Conservation (phyloP, 2,329 filamentous ascomycete genomes). For the Clonostachys rhizophaga region DNA sequence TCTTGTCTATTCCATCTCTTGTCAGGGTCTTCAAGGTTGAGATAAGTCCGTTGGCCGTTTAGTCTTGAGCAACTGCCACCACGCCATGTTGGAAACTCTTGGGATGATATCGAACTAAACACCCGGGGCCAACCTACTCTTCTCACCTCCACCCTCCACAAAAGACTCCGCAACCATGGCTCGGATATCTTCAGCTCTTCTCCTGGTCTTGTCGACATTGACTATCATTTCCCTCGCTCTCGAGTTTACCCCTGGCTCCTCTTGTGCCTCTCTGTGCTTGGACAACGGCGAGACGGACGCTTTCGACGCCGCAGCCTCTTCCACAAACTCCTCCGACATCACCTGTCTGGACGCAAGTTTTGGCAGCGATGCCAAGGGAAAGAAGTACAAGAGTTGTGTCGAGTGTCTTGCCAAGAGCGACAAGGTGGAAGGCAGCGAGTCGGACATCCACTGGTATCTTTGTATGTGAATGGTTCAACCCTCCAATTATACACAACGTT, state of each 20-base stretch:
- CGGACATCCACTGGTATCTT: conserved; percentile 38
- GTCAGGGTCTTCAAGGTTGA: no score
- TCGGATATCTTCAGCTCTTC: neutral
- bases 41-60: no score
- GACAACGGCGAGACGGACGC: conserved; percentile 25
- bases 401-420: conserved; percentile 41
- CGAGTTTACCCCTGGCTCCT: conserved; percentile 44
- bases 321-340: conserved; percentile 40
- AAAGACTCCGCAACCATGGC: neutral
- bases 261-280: conserved; percentile 42
- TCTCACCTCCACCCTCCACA: no score
- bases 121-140: no score
- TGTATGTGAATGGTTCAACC: conserved; percentile 26
- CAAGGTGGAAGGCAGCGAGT: conserved; percentile 27
- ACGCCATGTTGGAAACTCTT: no score
- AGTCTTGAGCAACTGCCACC: no score
- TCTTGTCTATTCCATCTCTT: no score
- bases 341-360: conserved; percentile 37
- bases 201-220: neutral
- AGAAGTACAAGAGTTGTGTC: conserved; percentile 40
- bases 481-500: neutral
- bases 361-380: conserved; percentile 25
- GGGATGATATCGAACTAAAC: no score
- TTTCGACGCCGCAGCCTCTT: conserved; percentile 25
- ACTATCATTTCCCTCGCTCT: conserved; percentile 19